Conservation (phyloP, 371 early-diverging fungal genomes). For the Lichtheimia ramosa region DNA sequence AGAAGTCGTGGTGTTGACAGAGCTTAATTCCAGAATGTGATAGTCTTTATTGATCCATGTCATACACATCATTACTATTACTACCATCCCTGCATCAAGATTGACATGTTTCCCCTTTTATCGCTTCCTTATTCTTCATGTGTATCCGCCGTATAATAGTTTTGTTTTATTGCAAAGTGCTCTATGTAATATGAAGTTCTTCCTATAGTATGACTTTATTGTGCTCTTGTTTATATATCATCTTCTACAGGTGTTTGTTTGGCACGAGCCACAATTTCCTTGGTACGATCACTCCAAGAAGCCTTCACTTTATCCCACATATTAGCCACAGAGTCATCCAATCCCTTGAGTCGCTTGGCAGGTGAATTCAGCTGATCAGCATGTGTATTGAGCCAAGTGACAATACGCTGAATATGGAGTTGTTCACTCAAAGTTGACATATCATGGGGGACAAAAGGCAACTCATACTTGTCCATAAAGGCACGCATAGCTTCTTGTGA, state of each 20-base stretch:
- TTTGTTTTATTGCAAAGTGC: no score
- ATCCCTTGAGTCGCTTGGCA: background rate
- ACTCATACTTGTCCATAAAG: conserved; percentile 11
- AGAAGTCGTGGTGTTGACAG: conserved; percentile 46
- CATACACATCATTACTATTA: background rate
- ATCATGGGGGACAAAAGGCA: conserved; percentile 11
- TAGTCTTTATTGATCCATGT: conserved; percentile 1
- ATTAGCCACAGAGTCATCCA: background rate
- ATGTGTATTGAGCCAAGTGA: conserved; percentile 39
- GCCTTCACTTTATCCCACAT: background rate
- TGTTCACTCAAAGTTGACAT: conserved; percentile 7
- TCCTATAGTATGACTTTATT: no score
- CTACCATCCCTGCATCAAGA: no score
- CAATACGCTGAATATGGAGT: conserved; percentile 13
- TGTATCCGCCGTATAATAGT: no score
- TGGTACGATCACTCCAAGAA: background rate
- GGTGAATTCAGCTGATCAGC: conserved; percentile 8
- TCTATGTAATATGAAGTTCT: no score
- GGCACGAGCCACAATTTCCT: background rate
- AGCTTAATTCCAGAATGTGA: conserved; percentile 18
- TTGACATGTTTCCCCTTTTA: no score
- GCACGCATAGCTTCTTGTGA: conserved; percentile 18
- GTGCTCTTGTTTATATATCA: no score
- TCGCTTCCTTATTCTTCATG: no score
- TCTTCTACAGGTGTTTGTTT: no score